Evolutionary conservation across 257 asterid genomes (phyloP).

Genomic region (Solanum acaule): DNA sequence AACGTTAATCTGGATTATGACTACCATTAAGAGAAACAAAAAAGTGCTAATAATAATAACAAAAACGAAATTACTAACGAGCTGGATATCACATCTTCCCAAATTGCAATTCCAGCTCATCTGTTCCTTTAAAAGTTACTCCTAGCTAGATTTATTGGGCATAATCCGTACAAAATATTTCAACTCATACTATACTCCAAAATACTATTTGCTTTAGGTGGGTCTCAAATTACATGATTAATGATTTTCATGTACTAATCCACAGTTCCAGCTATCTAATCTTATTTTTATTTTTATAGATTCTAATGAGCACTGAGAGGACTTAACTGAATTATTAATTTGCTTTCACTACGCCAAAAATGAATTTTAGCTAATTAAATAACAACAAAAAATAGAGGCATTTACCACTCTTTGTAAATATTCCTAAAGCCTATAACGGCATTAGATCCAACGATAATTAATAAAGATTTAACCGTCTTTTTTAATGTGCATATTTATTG

Average conservation of each 20-base stretch:
- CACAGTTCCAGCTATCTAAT: neutral
- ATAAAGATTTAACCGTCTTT: too few species aligned
- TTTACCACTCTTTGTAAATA: too few species aligned
- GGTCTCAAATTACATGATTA: neutral
- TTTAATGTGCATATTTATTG: too few species aligned
- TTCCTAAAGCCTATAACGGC: too few species aligned
- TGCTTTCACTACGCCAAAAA: neutral
- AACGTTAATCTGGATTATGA: neutral
- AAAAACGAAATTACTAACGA: neutral
- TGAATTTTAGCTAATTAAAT: too few species aligned
- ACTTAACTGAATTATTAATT: neutral
- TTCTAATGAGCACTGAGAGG: neutral
- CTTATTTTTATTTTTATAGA: neutral
- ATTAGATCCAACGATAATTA: too few species aligned
- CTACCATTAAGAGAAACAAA: neutral
- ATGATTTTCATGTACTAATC: neutral
- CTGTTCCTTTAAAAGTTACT: neutral
- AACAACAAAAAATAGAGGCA: too few species aligned
- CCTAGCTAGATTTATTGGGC: neutral
- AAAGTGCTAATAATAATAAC: neutral
- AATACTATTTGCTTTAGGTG: neutral
- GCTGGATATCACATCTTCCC: neutral
- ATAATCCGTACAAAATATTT: neutral
- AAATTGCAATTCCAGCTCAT: conserved; percentile 1
- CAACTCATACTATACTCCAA: neutral